Evolutionary conservation across 208 protist genomes (phyloP).

Genomic region (Zelonia costaricensis): DNA sequence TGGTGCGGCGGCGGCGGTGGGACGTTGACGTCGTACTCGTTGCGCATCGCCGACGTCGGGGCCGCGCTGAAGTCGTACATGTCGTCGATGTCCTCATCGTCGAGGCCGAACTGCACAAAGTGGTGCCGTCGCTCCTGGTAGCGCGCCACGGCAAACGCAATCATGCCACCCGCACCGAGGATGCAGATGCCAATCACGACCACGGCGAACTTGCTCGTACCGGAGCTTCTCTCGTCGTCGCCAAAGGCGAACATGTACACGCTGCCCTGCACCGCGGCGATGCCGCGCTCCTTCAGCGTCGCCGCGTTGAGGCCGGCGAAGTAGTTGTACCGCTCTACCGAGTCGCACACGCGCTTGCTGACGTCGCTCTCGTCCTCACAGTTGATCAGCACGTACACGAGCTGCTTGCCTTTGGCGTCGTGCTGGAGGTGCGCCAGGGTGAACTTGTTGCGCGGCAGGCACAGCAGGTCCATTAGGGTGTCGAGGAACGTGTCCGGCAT

Average conservation of each 20-base stretch:
- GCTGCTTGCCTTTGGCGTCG: conserved; percentile 25
- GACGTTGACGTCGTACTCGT: conserved; percentile 15
- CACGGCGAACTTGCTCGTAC: not conserved
- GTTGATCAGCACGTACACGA: conserved; percentile 55
- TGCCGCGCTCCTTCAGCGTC: conserved; percentile 5
- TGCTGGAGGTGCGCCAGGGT: conserved; percentile 36
- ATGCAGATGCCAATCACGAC: conserved; percentile 12
- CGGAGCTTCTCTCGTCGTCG: conserved; percentile 7
- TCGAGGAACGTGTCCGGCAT: conserved; percentile 25
- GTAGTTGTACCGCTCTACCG: conserved; percentile 65
- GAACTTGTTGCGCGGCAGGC: conserved; percentile 46
- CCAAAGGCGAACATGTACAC: conserved; percentile 25
- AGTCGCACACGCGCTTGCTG: conserved; percentile 36
- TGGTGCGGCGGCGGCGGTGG: not conserved
- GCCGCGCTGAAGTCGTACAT: conserved; percentile 58
- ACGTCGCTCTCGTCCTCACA: conserved; percentile 39
- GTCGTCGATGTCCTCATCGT: conserved; percentile 79
- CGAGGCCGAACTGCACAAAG: conserved; percentile 74
- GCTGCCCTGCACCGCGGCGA: conserved; percentile 25
- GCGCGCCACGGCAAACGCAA: conserved; percentile 54
- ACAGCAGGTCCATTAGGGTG: conserved; percentile 44
- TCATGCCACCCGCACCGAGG: conserved; percentile 26
- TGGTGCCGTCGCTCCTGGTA: conserved; percentile 77
- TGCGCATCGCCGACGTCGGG: conserved; percentile 5
- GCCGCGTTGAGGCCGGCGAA: conserved; percentile 14